phyloP scores from a whole-genome alignment of 495 filamentous ascomycete species.

The Podospora anserina region DNA sequence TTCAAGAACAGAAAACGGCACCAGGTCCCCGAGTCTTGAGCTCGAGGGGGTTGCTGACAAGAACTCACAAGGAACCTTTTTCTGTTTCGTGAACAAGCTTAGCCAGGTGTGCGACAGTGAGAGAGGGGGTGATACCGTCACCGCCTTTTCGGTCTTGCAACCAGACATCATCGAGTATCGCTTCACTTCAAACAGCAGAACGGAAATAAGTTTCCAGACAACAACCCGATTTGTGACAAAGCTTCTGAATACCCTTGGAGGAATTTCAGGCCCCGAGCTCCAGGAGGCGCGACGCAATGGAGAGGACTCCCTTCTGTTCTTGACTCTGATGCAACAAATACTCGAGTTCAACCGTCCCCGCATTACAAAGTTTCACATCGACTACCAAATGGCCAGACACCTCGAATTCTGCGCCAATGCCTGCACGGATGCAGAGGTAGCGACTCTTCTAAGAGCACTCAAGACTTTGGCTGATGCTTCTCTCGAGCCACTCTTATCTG shows the following conservation, averaged over 20 bases:
- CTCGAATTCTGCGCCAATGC: slow-evolving; percentile 18
- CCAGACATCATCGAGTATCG: slow-evolving; percentile 25
- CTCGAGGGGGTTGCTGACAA: background rate
- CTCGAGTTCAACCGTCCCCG: slow-evolving; percentile 20
- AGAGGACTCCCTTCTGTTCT: slow-evolving; percentile 1
- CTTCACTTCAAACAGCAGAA: slow-evolving; percentile 27
- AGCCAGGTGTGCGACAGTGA: slow-evolving; percentile 28
- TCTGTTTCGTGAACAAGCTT: slow-evolving; percentile 31
- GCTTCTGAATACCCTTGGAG: too few relatives aligned
- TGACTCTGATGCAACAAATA: slow-evolving; percentile 8
- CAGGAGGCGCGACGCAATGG: slow-evolving; percentile 13
- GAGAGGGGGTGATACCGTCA: slow-evolving; percentile 21
- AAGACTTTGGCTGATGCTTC: too few relatives aligned
- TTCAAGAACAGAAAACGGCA: too few relatives aligned
- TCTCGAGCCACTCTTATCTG: background rate
- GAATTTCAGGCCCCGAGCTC: too few relatives aligned
- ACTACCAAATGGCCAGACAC: background rate
- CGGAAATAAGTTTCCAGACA: too few relatives aligned
- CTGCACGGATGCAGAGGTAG: background rate
- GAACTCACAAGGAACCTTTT: slow-evolving; percentile 13
- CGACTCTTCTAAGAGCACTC: background rate
- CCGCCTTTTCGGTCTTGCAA: slow-evolving; percentile 22
- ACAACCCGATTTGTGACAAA: background rate
- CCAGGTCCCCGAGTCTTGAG: too few relatives aligned
- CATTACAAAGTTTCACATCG: slow-evolving; percentile 8